These are phyloP conservation scores for Sclerotinia minor DNA, from an alignment of 2,329 filamentous ascomycete species.

Conservation along the genomic window DNA sequence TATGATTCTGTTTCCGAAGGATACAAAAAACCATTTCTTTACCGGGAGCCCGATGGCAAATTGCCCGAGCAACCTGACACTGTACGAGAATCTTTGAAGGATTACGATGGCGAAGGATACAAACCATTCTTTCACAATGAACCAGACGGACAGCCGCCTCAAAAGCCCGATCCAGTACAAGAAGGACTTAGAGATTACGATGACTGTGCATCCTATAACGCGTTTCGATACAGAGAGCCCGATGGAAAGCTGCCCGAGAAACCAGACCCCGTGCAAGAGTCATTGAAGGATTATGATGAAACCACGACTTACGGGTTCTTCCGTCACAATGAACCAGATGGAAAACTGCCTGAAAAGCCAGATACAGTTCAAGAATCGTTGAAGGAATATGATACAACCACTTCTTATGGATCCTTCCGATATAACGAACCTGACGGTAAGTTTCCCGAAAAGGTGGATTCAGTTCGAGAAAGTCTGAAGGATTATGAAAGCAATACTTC, in stretches of 20 bases:
- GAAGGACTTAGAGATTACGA: slow-evolving; percentile 40
- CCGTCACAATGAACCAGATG: slow-evolving; percentile 35
- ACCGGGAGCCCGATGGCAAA: slow-evolving; percentile 46
- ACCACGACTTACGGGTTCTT: slow-evolving; percentile 29
- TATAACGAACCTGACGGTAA: slow-evolving; percentile 45
- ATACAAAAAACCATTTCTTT: slow-evolving; percentile 42
- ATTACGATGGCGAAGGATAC: slow-evolving; percentile 43
- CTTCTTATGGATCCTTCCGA: slow-evolving; percentile 33
- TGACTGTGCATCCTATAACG: slow-evolving; percentile 29
- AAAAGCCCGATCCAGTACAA: slow-evolving; percentile 40
- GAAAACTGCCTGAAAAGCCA: slow-evolving; percentile 33
- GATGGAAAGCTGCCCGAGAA: slow-evolving; percentile 34
- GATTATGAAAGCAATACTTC: slow-evolving; percentile 43
- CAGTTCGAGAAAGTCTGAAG: slow-evolving; percentile 42
- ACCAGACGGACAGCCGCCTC: slow-evolving; percentile 32
- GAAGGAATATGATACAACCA: slow-evolving; percentile 26
- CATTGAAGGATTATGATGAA: slow-evolving; percentile 37
- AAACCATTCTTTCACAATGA: slow-evolving; percentile 34
- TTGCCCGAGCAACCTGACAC: slow-evolving; percentile 35
- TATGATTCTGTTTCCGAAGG: too few species aligned
- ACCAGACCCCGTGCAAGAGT: slow-evolving; percentile 42
- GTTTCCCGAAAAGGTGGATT: slow-evolving; percentile 29
- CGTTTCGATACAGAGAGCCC: slow-evolving; percentile 35
- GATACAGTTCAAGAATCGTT: slow-evolving; percentile 43
- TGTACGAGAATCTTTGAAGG: slow-evolving; percentile 43